Percentiles rank a stretch among this genome's conserved stretches.
phyloP scores from a whole-genome alignment of 2,329 filamentous ascomycete species.

The Curvularia spicifera region DNA sequence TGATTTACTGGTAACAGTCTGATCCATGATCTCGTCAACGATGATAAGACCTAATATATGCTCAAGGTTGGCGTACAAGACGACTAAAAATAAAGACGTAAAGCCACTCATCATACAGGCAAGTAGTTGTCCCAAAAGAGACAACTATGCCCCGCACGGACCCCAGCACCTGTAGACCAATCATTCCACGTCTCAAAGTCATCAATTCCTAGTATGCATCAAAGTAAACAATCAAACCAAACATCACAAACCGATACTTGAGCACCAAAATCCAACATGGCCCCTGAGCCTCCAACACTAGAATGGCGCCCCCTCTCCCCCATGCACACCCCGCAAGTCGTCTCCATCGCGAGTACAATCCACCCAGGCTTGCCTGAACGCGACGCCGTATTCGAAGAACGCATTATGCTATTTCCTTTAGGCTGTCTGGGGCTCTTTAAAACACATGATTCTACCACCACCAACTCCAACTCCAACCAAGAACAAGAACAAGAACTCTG shows the following conservation, averaged over 20 bases:
- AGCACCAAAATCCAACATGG: too few species aligned
- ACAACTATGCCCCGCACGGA: neutral
- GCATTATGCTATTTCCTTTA: constrained; percentile 19
- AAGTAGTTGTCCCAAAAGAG: too few species aligned
- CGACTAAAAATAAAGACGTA: too few species aligned
- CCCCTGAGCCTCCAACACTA: neutral
- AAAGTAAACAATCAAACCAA: neutral
- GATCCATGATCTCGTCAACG: too few species aligned
- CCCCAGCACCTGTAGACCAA: neutral
- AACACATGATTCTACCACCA: neutral
- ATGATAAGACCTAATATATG: too few species aligned
- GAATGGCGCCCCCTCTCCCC: constrained; percentile 16
- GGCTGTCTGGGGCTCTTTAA: constrained; percentile 24
- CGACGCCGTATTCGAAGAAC: constrained; percentile 24
- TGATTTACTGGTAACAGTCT: too few species aligned
- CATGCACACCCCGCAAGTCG: constrained; percentile 10
- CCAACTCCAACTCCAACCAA: too few species aligned
- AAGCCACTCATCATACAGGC: too few species aligned
- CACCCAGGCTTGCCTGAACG: constrained; percentile 27
- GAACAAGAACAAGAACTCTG: constrained; percentile 2
- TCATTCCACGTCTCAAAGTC: neutral
- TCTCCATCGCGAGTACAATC: constrained; percentile 16
- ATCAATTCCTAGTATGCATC: neutral
- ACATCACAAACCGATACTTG: too few species aligned
- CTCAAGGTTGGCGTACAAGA: too few species aligned